These are phyloP conservation scores for Aphanomyces cochlioides DNA, from an alignment of 352 stramenopile genomes.

Conservation along the genomic window DNA sequence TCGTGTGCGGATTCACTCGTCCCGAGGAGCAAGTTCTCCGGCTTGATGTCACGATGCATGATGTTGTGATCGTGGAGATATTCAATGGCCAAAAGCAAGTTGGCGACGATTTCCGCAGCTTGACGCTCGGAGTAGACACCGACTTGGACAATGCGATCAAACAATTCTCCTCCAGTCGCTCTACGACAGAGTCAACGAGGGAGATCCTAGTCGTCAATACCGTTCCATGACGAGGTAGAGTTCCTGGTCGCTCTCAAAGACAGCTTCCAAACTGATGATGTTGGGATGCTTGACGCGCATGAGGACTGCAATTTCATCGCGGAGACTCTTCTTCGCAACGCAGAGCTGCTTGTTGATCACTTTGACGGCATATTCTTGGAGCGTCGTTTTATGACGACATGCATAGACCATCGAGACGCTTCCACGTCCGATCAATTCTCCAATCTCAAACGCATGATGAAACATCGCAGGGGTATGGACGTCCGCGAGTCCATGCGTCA, in stretches of 20 bases:
- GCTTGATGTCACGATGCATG: conserved; percentile 75
- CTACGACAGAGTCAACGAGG: neutral
- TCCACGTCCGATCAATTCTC: conserved; percentile 74
- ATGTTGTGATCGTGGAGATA: conserved; percentile 84
- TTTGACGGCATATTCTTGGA: conserved; percentile 81
- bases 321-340: conserved; percentile 81
- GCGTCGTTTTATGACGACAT: conserved; percentile 72
- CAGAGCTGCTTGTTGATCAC: conserved; percentile 86
- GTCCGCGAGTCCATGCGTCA: conserved; percentile 79
- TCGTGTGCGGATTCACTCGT: neutral
- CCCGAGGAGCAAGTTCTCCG: neutral
- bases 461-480: conserved; percentile 82
- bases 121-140: conserved; percentile 81
- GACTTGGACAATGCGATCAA: conserved; percentile 78
- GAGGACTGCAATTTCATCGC: conserved; percentile 84
- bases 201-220: conserved; percentile 65
- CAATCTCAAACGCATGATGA: conserved; percentile 85
- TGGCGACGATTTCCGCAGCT: conserved; percentile 65
- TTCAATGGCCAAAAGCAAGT: conserved; percentile 65
- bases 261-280: conserved; percentile 83
- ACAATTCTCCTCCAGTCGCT: conserved; percentile 61
- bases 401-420: conserved; percentile 84
- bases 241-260: conserved; percentile 85
- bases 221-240: conserved; percentile 85
- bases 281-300: conserved; percentile 82